A percentile compares a stretch with the other conserved stretches of the same genome.
Evolutionary conservation across 2,329 filamentous ascomycete genomes (phyloP).

Genomic region (Fusarium cyanostomum): DNA sequence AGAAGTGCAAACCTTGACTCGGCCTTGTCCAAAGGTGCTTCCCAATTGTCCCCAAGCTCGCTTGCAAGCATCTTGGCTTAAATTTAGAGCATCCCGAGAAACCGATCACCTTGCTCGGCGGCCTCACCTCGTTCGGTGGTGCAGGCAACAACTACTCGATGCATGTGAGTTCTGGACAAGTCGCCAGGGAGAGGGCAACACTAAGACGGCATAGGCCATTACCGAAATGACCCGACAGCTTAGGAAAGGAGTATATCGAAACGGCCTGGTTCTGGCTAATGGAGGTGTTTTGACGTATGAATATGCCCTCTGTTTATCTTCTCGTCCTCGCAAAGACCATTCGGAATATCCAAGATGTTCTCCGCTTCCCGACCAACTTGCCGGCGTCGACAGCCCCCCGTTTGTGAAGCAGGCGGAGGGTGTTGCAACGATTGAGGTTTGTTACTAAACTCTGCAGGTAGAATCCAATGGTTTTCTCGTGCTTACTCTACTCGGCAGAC

Average conservation of each 20-base stretch:
- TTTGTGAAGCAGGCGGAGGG: constrained; percentile 35
- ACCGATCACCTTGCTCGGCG: constrained; percentile 69
- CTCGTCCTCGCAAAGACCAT: constrained; percentile 44
- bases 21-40: constrained; percentile 62
- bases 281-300: constrained; percentile 73
- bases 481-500: constrained; percentile 31
- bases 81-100: constrained; percentile 56
- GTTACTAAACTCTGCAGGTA: background rate
- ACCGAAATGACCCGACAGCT: constrained; percentile 65
- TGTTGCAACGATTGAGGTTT: constrained; percentile 40
- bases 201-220: constrained; percentile 45
- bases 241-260: constrained; percentile 55
- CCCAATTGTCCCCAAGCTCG: constrained; percentile 74
- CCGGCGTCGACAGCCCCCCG: constrained; percentile 8
- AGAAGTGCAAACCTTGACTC: background rate
- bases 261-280: constrained; percentile 70
- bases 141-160: constrained; percentile 78
- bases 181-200: constrained; percentile 41
- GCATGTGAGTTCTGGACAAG: constrained; percentile 58
- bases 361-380: background rate
- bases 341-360: constrained; percentile 16
- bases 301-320: constrained; percentile 67
- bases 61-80: constrained; percentile 67
- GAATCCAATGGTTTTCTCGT: no score
- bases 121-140: constrained; percentile 74